These are phyloP conservation scores for Chaetomiaceae sp. DNA, from an alignment of 2,329 filamentous ascomycete genomes.

Conservation along the genomic window DNA sequence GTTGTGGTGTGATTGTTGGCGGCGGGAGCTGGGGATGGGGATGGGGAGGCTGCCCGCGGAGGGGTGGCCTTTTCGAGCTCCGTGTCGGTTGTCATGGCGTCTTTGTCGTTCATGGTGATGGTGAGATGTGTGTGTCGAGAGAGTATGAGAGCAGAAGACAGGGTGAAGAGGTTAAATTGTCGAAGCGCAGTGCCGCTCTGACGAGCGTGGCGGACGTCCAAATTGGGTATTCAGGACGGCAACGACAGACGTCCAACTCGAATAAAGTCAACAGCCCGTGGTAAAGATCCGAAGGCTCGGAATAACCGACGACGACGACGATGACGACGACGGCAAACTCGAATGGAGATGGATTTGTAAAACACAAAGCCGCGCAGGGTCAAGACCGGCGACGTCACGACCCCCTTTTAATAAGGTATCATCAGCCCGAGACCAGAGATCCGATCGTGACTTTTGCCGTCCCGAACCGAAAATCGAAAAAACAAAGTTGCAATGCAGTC, in stretches of 20 bases:
- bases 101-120: conserved; percentile 14
- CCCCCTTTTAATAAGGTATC: background rate
- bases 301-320: background rate
- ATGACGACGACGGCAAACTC: background rate
- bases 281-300: no score
- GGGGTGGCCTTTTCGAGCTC: conserved; percentile 14
- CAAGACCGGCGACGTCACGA: background rate
- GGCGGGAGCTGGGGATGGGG: background rate
- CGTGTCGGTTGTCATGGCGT: conserved; percentile 20
- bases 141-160: background rate
- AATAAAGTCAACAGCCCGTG: no score
- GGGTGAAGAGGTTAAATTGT: no score
- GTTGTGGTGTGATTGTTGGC: background rate
- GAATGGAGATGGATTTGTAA: no score
- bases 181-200: no score
- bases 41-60: background rate
- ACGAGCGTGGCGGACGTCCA: background rate
- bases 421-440: no score
- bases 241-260: background rate
- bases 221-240: background rate
- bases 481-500: no score
- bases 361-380: no score
- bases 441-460: no score
- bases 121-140: background rate
- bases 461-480: no score